Base-by-base conservation (phyloP, 169 alveolate species). In the Plasmodium reichenowi region DNA sequence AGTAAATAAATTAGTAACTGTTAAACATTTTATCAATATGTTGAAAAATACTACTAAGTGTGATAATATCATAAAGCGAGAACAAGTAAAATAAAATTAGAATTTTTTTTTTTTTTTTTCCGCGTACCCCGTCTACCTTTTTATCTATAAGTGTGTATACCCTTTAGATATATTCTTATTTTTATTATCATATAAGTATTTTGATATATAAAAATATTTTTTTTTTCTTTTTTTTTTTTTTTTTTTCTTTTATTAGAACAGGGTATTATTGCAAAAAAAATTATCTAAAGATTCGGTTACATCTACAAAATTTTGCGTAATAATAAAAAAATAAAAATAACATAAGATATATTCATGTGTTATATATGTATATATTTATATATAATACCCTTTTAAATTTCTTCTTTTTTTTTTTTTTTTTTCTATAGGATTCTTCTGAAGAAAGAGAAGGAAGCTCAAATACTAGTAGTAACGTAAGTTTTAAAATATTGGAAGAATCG, bases 251-350 rank as follows among this genome's bases (percentile, higher is more conserved):
- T 80, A 67, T 47, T 56, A 80, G 90, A 80, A 29, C 52, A 80
- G 90, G 90, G 54, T 50, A 76, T 80, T 80, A 62, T 60, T 80
- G 62, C 78, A 80, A 80, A 80, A 80, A 68, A 80, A 80, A 66
- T 50, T 80, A 70, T 80, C 90, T 48, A 80, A 80, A 68, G 90
- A 80, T 52, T 80, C 90, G 47, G 90, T 80, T 48, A 80, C 90
- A 12, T 80, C 90, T 62, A 80, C 90, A n/a, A 80, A 80, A 71
- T 80, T 80, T 71, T 80, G 83, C 56, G 90, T 80, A 80, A 80
- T 24, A 48, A 64, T 26, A 13, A 29, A 29, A 29, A 29, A 29
- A 29, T 29, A 29, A 29, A 29, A 29, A 29, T 29, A 29, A 29
- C 6, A 29, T 29, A 29, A 29, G 5, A 29, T 29, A 1, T 29